Evolutionary conservation across 129 eudicot species (phyloP), one percentile per base, ranked within the genome.

Genomic region (Tagetes patula): DNA sequence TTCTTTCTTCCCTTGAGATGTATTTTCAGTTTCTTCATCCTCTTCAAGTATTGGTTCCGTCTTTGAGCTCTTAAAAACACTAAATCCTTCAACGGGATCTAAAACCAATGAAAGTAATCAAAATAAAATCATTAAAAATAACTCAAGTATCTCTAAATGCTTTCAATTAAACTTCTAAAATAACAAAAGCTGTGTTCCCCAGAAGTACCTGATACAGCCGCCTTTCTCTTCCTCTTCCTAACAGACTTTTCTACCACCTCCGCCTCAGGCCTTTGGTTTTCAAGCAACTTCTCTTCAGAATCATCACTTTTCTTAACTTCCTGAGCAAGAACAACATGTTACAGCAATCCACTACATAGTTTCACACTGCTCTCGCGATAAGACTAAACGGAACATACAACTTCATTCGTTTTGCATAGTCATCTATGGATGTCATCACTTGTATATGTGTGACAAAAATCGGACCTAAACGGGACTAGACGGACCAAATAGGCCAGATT

Each of bases 141-240:
- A 36, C 58, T 60, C 30, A 38, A 12, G 3, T 7, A 65, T 14
- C 63, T 43, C 41, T 46, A 48, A 30, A 36, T 38, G 3, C 59
- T 46, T 20, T 62, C 31, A 36, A n/a, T 37, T 13, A 72, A 50
- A 46, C 60, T 65, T 2, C 30, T n/a, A 52, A 4, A 39, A 38
- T 20, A 65, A 27, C 70, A 13, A 71, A 79, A 63, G 8, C 37
- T 42, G 10, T 14, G 8, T 20, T 55, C 10, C 2, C 10, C 3
- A 50, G 73, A 30, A 20, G 45, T 40, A 89, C 96, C 96, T 36
- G 85, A 76, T 75, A 56, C 43, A 0, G 72, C 53, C 32, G 58
- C 50, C 82, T 85, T 93, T 71, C 96, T 81, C 80, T 92, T 92
- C 91, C 95, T 85, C 92, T 84, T 89, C 78, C 84, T 89, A 30